phyloP scores from a whole-genome alignment of 179 eudicot species.

The Beta macrorhiza region DNA sequence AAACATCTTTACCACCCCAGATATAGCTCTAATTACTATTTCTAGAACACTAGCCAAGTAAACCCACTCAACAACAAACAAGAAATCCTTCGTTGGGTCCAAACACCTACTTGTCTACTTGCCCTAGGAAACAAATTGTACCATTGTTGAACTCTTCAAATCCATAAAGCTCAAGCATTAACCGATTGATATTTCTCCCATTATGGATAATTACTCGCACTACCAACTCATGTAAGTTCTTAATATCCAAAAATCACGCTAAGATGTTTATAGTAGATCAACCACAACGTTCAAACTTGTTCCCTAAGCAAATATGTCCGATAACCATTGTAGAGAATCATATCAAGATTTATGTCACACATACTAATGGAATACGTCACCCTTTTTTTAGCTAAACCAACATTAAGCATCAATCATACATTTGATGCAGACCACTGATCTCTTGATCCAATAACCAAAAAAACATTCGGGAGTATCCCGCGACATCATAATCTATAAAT shows the following conservation, averaged over 20 bases:
- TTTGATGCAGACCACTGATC: neutral
- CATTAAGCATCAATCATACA: neutral
- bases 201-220: neutral
- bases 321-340: neutral
- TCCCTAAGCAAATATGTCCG: neutral
- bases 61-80: neutral
- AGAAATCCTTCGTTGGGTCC: neutral
- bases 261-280: neutral
- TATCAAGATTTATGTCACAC: neutral
- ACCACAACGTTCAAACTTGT: neutral
- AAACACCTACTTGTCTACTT: neutral
- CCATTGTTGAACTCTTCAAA: neutral
- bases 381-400: neutral
- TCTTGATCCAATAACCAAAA: neutral
- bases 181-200: neutral
- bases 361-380: neutral
- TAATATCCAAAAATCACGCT: neutral
- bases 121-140: neutral
- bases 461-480: neutral
- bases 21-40: neutral
- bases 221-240: neutral
- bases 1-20: neutral
- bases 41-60: neutral
- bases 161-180: neutral
- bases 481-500: neutral